A percentile compares a stretch with the other conserved stretches of the same genome.
phyloP scores from a whole-genome alignment of 2,329 filamentous ascomycete genomes.

The Colletotrichum sojae region DNA sequence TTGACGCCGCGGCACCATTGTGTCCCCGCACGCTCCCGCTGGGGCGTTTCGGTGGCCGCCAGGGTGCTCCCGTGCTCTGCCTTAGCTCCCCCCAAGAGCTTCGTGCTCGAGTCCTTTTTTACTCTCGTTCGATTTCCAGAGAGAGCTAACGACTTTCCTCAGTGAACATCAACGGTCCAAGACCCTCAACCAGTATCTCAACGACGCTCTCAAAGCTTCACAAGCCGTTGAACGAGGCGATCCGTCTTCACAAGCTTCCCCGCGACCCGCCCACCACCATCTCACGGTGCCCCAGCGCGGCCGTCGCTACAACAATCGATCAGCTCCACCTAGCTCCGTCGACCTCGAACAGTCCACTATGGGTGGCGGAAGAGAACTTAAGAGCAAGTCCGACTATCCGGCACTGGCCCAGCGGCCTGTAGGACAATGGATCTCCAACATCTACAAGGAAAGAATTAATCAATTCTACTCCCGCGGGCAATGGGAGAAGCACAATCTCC shows the following conservation, averaged over 20 bases:
- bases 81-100: slow-evolving; percentile 39
- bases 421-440: slow-evolving; percentile 85
- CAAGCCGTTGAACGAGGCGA: slow-evolving; percentile 17
- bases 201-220: slow-evolving; percentile 29
- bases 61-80: slow-evolving; percentile 41
- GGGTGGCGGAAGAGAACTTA: slow-evolving; percentile 64
- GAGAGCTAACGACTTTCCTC: slow-evolving; percentile 32
- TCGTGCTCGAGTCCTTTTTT: slow-evolving; percentile 28
- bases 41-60: slow-evolving; percentile 34
- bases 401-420: slow-evolving; percentile 66
- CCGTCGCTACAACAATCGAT: slow-evolving; percentile 51
- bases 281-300: slow-evolving; percentile 31
- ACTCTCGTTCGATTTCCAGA: slow-evolving; percentile 25
- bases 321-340: slow-evolving; percentile 48
- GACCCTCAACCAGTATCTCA: slow-evolving; percentile 33
- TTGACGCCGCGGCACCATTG: slow-evolving; percentile 29
- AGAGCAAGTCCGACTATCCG: slow-evolving; percentile 66
- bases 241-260: slow-evolving; percentile 3
- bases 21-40: slow-evolving; percentile 39
- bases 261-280: slow-evolving; percentile 21
- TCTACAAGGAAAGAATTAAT: slow-evolving; percentile 87
- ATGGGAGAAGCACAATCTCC: slow-evolving; percentile 81
- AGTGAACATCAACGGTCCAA: slow-evolving; percentile 18
- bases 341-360: slow-evolving; percentile 53
- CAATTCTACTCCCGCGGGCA: slow-evolving; percentile 86